Base-by-base conservation (phyloP, 164 flowering plant genomes). In the Dillenia suffruticosa region DNA sequence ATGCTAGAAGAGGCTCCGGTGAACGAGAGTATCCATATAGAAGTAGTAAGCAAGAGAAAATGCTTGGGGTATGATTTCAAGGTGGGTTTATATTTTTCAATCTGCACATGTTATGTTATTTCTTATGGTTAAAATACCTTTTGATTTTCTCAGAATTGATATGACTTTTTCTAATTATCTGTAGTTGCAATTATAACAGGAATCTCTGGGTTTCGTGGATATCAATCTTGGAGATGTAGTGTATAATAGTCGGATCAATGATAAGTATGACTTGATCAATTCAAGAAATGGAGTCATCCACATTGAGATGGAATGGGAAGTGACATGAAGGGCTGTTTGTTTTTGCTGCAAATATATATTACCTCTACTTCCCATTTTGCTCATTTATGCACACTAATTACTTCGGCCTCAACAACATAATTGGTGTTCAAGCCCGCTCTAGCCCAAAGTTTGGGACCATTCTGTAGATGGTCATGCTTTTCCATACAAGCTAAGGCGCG, bases 1-100 rank as follows among this genome's bases (percentile, higher is more conserved):
- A 59, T 81, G 76, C 59, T 90, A 14, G 97, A 88, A 12, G 89
- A 88, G 59, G 68, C 94, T 47, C 94, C 92, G 8, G 1, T 72
- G 49, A 50, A 77, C 16, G 89, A 88, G 9, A 69, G 45, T 65
- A 71, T 90, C 43, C 88, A 72, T 49, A 65, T 88, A 10, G 83
- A 84, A 66, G 85, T 88, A n/a, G 69, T 78, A 56, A 88, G 87
- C 77, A 81, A 70, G 68, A 65, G 77, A 19, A 70, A 19, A 26
- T 51, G 64, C 46, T 52, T 76, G 12, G 49, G 70, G 2, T 64
- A 84, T 19, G 68, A 57, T 49, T 47, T 61, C 0, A 81, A 82
- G 86, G 85, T 80, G 19, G 16, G 47, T 8, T 58, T 10, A 12
- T 44, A 32, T 32, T 32, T 32, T 32, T 32, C 40, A 32, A 32